Conservation (phyloP, 257 asterid genomes). For the Lycium barbarum region DNA sequence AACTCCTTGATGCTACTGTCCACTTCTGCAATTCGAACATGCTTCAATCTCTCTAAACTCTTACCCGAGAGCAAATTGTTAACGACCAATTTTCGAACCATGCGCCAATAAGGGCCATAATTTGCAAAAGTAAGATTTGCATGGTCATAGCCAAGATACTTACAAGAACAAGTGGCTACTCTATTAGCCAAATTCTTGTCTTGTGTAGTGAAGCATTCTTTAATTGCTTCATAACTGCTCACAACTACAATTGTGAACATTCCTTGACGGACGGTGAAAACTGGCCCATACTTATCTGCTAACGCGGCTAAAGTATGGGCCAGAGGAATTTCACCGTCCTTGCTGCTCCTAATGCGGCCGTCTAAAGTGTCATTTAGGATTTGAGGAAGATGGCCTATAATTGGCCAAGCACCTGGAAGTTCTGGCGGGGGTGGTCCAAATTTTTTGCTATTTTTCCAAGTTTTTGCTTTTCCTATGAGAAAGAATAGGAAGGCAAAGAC, state of each 20-base stretch:
- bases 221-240: slow-evolving; percentile 26
- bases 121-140: slow-evolving; percentile 43
- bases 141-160: slow-evolving; percentile 35
- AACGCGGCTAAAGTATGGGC: background rate
- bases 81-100: slow-evolving; percentile 39
- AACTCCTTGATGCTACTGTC: slow-evolving; percentile 38
- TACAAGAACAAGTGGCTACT: slow-evolving; percentile 25
- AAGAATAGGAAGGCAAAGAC: background rate
- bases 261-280: slow-evolving; percentile 16
- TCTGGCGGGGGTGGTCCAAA: slow-evolving; percentile 20
- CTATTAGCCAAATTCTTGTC: slow-evolving; percentile 24
- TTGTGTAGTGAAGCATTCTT: slow-evolving; percentile 23
- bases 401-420: slow-evolving; percentile 29
- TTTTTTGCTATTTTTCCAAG: background rate
- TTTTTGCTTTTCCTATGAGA: background rate
- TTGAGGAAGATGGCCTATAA: slow-evolving; percentile 28
- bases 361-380: background rate
- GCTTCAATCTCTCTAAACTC: slow-evolving; percentile 40
- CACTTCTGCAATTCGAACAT: slow-evolving; percentile 32
- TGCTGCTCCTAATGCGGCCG: background rate
- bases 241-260: slow-evolving; percentile 5
- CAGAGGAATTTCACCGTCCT: background rate
- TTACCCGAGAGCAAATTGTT: slow-evolving; percentile 36
- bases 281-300: slow-evolving; percentile 24
- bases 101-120: slow-evolving; percentile 44